phyloP scores from a whole-genome alignment of 768 basidiomycete genomes.

The Lactifluus rugatus region DNA sequence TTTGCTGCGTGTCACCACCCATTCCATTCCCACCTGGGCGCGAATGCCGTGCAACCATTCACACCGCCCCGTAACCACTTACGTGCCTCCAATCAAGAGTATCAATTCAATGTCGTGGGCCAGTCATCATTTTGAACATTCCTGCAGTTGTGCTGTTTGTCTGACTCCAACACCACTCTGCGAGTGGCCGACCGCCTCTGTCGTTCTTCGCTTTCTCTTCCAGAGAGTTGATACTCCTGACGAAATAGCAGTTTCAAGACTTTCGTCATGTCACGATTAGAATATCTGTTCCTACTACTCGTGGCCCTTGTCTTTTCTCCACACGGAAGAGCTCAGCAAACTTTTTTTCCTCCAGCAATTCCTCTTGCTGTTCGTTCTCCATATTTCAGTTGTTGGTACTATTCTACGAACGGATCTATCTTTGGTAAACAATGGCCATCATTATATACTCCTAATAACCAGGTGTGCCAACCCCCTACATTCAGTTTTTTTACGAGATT shows the following conservation, averaged over 20 bases:
- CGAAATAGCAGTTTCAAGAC: background rate
- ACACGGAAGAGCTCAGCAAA: background rate
- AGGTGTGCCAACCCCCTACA: background rate
- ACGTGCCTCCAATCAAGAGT: background rate
- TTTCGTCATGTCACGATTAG: background rate
- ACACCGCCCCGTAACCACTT: background rate
- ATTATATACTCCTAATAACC: constrained; percentile 3
- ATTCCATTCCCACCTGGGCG: too few relatives aligned
- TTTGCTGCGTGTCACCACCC: too few relatives aligned
- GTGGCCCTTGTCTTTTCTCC: background rate
- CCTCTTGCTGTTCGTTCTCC: constrained; percentile 25
- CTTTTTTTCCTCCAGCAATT: constrained; percentile 20
- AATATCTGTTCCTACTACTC: background rate
- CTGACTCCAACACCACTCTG: background rate
- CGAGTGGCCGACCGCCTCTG: background rate
- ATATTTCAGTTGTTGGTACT: constrained; percentile 22
- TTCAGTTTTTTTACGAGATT: background rate
- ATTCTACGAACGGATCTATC: background rate
- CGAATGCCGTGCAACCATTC: too few relatives aligned
- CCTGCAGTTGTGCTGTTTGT: background rate
- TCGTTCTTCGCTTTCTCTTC: background rate
- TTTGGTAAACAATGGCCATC: constrained; percentile 17
- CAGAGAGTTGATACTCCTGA: background rate
- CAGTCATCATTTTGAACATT: background rate
- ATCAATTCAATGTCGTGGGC: background rate